Percentiles rank a stretch among this genome's conserved stretches.
These are phyloP conservation scores for Lycium barbarum DNA, from an alignment of 257 asterid genomes.

Conservation along the genomic window DNA sequence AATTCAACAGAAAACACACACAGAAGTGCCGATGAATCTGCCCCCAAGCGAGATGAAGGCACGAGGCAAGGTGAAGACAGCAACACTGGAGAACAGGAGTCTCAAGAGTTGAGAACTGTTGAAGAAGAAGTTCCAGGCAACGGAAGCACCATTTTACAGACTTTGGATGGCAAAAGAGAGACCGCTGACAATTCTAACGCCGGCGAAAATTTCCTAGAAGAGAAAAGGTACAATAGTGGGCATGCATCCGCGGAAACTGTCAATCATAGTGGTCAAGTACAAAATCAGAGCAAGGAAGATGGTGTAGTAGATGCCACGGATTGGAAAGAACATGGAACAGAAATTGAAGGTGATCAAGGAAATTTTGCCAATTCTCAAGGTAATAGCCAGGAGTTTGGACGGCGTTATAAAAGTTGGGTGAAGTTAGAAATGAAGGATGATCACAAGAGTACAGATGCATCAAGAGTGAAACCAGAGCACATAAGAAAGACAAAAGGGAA, in stretches of 20 bases:
- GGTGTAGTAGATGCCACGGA: background rate
- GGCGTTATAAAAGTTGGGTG: slow-evolving; percentile 27
- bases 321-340: background rate
- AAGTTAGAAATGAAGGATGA: slow-evolving; percentile 42
- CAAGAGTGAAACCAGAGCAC: background rate
- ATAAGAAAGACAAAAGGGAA: slow-evolving; percentile 47
- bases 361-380: background rate
- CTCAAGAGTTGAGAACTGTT: slow-evolving; percentile 28
- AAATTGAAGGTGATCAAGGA: background rate
- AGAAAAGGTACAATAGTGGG: slow-evolving; percentile 12
- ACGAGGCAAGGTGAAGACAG: slow-evolving; percentile 15
- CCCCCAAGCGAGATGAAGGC: slow-evolving; percentile 25
- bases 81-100: slow-evolving; percentile 32
- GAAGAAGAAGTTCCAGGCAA: slow-evolving; percentile 27
- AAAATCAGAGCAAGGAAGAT: background rate
- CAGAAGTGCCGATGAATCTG: background rate
- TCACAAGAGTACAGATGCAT: slow-evolving; percentile 16
- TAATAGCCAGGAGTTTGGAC: background rate
- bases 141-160: slow-evolving; percentile 13
- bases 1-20: slow-evolving; percentile 16
- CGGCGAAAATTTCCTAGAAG: slow-evolving; percentile 17
- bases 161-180: background rate
- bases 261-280: slow-evolving; percentile 30
- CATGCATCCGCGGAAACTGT: background rate
- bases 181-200: background rate